phyloP scores from a whole-genome alignment of 2,329 filamentous ascomycete genomes.

The Fusarium brachygibbosum region DNA sequence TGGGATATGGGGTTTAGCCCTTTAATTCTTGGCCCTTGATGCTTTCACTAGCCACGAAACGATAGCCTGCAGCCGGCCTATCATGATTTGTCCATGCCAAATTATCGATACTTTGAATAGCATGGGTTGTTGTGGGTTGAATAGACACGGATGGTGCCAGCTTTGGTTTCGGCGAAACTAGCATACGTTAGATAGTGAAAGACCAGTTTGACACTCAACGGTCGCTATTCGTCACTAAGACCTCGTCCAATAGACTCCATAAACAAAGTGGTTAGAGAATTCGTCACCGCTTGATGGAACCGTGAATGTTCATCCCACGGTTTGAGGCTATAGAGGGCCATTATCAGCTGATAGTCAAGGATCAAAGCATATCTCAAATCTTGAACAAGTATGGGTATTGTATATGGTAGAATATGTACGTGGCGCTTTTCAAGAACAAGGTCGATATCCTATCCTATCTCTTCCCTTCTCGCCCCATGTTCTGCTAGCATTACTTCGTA shows the following conservation, averaged over 20 bases:
- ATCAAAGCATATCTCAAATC: slow-evolving; percentile 13
- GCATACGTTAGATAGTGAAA: slow-evolving; percentile 6
- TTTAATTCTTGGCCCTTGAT: slow-evolving; percentile 11
- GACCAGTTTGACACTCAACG: too few species aligned
- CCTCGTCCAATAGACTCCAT: slow-evolving; percentile 1
- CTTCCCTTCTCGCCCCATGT: slow-evolving; percentile 11
- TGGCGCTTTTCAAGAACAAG: slow-evolving; percentile 21
- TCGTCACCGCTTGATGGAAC: background rate
- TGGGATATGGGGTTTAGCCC: slow-evolving; percentile 9
- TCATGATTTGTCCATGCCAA: slow-evolving; percentile 25
- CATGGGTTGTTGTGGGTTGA: background rate
- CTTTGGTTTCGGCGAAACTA: slow-evolving; percentile 9
- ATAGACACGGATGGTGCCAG: slow-evolving; percentile 13
- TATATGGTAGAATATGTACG: slow-evolving; percentile 41
- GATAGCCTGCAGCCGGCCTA: slow-evolving; percentile 19
- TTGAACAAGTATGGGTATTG: slow-evolving; percentile 44
- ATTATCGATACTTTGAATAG: slow-evolving; percentile 9
- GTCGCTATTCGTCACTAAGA: too few species aligned
- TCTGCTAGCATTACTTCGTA: slow-evolving; percentile 42
- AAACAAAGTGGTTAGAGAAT: background rate
- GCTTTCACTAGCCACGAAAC: slow-evolving; percentile 29
- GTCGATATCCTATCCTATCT: slow-evolving; percentile 18
- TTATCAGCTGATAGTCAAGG: background rate
- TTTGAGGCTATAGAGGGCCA: background rate
- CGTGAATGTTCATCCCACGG: background rate